A percentile compares a stretch with the other conserved stretches of the same genome.
Evolutionary conservation across 768 basidiomycete genomes (phyloP).

Genomic region (Psilocybe cyanescens): DNA sequence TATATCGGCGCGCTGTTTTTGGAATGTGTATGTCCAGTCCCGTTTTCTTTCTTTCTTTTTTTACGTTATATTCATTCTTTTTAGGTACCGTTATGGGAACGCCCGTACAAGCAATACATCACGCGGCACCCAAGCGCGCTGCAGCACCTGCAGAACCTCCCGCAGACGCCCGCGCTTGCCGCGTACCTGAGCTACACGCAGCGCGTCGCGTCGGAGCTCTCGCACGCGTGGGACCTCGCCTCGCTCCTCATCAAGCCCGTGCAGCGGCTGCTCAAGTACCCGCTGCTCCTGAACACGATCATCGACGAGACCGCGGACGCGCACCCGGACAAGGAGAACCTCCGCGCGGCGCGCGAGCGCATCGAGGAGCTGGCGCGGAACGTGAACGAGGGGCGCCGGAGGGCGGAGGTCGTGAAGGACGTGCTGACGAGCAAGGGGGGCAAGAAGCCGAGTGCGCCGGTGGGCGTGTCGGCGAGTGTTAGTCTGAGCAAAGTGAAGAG

Average conservation of each 20-base stretch:
- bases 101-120: conserved; percentile 80
- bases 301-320: conserved; percentile 72
- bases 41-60: not conserved
- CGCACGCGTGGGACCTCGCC: conserved; percentile 91
- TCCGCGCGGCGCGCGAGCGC: conserved; percentile 53
- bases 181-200: conserved; percentile 72
- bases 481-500: conserved; percentile 66
- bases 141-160: conserved; percentile 58
- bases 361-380: conserved; percentile 77
- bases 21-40: conserved; percentile 54
- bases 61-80: conserved; percentile 7
- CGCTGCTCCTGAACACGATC: conserved; percentile 79
- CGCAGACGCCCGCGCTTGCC: conserved; percentile 59
- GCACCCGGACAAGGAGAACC: conserved; percentile 67
- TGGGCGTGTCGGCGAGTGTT: conserved; percentile 58
- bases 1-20: conserved; percentile 72
- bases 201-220: conserved; percentile 67
- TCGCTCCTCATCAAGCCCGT: conserved; percentile 98
- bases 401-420: conserved; percentile 80
- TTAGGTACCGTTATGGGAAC: conserved; percentile 72
- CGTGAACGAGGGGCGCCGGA: conserved; percentile 78
- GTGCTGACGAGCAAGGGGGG: conserved; percentile 51
- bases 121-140: conserved; percentile 79
- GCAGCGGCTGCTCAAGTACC: conserved; percentile 94
- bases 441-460: conserved; percentile 37